These are phyloP conservation scores for Crataegus laevigata DNA, from an alignment of 306 rosid species.

Conservation along the genomic window DNA sequence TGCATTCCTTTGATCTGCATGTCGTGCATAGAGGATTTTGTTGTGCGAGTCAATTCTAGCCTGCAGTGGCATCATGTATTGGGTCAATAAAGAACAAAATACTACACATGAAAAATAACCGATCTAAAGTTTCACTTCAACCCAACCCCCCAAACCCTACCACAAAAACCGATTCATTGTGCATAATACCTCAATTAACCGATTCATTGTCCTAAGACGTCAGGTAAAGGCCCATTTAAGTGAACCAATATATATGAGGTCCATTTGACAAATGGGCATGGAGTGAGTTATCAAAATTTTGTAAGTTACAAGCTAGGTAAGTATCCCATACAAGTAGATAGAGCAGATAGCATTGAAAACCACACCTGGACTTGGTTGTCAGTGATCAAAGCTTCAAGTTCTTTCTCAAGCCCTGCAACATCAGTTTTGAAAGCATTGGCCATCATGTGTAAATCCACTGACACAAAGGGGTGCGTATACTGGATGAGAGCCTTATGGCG, in stretches of 20 bases:
- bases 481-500: conserved; percentile 96
- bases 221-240: background rate
- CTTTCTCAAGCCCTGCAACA: conserved; percentile 83
- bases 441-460: conserved; percentile 89
- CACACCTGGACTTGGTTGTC: conserved; percentile 90
- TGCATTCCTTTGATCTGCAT: conserved; percentile 95
- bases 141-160: background rate
- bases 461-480: conserved; percentile 86
- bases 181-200: background rate
- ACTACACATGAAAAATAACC: background rate
- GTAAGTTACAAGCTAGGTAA: background rate
- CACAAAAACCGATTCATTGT: background rate
- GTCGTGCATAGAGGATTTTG: conserved; percentile 89
- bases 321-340: background rate
- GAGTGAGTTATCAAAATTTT: background rate
- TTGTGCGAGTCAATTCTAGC: conserved; percentile 99
- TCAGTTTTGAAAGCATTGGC: conserved; percentile 96
- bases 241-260: background rate
- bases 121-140: background rate
- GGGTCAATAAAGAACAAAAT: conserved; percentile 1
- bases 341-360: conserved; percentile 15
- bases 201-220: background rate
- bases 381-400: conserved; percentile 93
- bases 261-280: background rate
- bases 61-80: conserved; percentile 40